Conservation (phyloP, 2,329 filamentous ascomycete genomes). For the Hypomyces perniciosus region DNA sequence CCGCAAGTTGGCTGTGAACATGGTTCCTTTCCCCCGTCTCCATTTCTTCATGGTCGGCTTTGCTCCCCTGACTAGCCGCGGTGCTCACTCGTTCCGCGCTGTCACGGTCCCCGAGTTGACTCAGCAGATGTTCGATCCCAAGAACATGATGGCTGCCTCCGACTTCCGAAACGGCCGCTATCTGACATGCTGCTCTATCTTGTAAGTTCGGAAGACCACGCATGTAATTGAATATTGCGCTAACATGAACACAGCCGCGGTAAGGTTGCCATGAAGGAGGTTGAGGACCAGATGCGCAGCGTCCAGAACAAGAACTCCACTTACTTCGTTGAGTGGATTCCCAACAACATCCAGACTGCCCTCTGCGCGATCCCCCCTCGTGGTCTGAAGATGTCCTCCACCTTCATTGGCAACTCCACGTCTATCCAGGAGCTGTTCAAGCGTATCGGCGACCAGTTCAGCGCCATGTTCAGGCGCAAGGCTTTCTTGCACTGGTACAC, state of each 20-base stretch:
- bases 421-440: conserved; percentile 99
- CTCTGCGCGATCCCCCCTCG: conserved; percentile 98
- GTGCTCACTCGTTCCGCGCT: conserved; percentile 90
- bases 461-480: conserved; percentile 99
- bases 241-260: conserved; percentile 60
- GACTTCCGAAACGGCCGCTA: conserved; percentile 99
- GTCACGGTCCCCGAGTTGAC: conserved; percentile 97
- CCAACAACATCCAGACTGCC: conserved; percentile 99
- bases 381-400: conserved; percentile 98
- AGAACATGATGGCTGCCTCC: conserved; percentile 99
- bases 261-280: conserved; percentile 99
- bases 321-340: conserved; percentile 99
- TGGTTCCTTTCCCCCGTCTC: conserved; percentile 99
- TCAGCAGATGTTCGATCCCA: conserved; percentile 99
- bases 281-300: conserved; percentile 99
- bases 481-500: conserved; percentile 99
- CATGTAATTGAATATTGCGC: background rate
- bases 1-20: conserved; percentile 99
- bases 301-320: conserved; percentile 99
- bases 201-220: conserved; percentile 48
- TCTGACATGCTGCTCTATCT: conserved; percentile 98
- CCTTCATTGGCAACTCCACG: conserved; percentile 98
- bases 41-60: conserved; percentile 99
- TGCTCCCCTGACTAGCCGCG: conserved; percentile 85
- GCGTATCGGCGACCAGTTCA: conserved; percentile 99